Conservation (phyloP, 2,329 filamentous ascomycete genomes). For the Penicillium psychrosexuale region DNA sequence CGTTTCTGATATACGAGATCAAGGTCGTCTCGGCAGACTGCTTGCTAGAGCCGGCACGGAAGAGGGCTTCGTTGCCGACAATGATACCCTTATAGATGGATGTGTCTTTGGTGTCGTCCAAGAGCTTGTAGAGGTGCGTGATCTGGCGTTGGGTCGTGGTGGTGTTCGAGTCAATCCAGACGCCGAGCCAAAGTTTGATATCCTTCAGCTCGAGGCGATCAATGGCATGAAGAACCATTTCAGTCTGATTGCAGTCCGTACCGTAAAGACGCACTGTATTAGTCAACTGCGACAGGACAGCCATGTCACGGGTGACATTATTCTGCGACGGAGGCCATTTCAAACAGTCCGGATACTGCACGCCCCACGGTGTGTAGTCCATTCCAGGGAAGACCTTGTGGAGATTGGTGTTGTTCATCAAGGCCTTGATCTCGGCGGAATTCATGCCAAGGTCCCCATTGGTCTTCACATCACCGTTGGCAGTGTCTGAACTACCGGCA, state of each 20-base stretch:
- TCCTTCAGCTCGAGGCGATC: constrained; percentile 66
- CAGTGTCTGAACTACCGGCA: constrained; percentile 46
- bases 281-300: constrained; percentile 84
- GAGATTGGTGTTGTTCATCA: constrained; percentile 76
- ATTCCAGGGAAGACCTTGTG: constrained; percentile 95
- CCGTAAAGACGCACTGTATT: constrained; percentile 87
- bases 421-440: constrained; percentile 72
- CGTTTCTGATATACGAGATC: constrained; percentile 61
- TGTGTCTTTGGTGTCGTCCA: constrained; percentile 54
- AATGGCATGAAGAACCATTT: constrained; percentile 86
- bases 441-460: constrained; percentile 72
- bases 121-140: constrained; percentile 75
- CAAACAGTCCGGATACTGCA: constrained; percentile 83
- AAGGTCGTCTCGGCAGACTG: constrained; percentile 67
- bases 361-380: constrained; percentile 89
- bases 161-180: constrained; percentile 81
- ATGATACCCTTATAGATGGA: constrained; percentile 60
- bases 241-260: constrained; percentile 95
- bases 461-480: constrained; percentile 56
- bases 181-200: constrained; percentile 90
- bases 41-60: constrained; percentile 46
- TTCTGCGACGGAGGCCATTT: constrained; percentile 80
- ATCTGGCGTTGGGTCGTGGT: constrained; percentile 85
- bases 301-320: constrained; percentile 87
- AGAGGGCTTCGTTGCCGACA: constrained; percentile 63